Conservation (phyloP, 2,329 filamentous ascomycete genomes). For the Fusarium guadeloupense region DNA sequence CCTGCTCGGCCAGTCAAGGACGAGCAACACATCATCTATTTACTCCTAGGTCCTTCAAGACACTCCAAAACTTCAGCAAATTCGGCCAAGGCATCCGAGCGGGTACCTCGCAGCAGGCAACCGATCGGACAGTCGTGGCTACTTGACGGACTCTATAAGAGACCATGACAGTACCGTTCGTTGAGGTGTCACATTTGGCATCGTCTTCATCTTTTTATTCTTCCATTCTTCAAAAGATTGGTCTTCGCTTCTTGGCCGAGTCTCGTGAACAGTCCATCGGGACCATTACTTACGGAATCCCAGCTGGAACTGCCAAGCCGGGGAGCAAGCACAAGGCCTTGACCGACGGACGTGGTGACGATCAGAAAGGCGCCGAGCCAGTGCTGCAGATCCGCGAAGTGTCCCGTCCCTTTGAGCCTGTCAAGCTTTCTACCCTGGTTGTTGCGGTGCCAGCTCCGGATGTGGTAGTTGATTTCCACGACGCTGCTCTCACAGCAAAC, state of each 20-base stretch:
- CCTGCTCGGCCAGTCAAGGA: constrained; percentile 34
- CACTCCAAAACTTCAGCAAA: constrained; percentile 23
- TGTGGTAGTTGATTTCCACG: constrained; percentile 77
- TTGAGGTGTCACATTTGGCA: constrained; percentile 79
- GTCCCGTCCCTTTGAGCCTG: constrained; percentile 50
- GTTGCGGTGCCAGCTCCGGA: constrained; percentile 73
- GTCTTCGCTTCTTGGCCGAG: constrained; percentile 67
- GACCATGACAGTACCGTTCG: constrained; percentile 57
- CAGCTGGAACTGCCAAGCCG: constrained; percentile 24
- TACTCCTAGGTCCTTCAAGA: constrained; percentile 14
- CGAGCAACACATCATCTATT: constrained; percentile 18
- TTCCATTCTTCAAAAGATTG: constrained; percentile 78
- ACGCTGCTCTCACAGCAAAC: constrained; percentile 71
- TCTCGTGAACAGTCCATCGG: constrained; percentile 48
- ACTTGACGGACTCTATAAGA: constrained; percentile 31
- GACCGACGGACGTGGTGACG: constrained; percentile 37
- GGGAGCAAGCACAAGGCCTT: constrained; percentile 32
- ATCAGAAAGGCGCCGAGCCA: constrained; percentile 38
- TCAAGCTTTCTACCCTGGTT: constrained; percentile 62
- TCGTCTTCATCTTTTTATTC: constrained; percentile 86
- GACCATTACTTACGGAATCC: constrained; percentile 52
- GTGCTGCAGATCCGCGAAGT: constrained; percentile 58
- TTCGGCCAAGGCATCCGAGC: constrained; percentile 34
- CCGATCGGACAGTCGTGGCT: constrained; percentile 32
- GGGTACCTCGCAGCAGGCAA: constrained; percentile 36